Evolutionary conservation across 192 early-diverging fungal genomes (phyloP), one percentile per base, ranked within the genome.

Genomic region (Obelidium mucronatum): DNA sequence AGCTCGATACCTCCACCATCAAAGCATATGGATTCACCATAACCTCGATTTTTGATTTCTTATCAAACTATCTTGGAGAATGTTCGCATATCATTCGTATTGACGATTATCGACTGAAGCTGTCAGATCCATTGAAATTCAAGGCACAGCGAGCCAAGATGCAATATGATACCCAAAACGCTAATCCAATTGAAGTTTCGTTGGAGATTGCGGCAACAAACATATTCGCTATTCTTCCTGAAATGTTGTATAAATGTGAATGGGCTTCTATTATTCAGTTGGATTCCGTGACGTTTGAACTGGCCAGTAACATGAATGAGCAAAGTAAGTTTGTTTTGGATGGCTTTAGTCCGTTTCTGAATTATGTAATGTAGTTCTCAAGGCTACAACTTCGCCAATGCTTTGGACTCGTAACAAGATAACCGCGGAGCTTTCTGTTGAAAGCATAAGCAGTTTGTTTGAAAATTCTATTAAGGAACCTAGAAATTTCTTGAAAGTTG

Each of bases 1-100:
- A 91, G 90, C 81, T 83, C 2, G 80, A 86, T 40, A 80, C 86
- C 17, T 87, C 86, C 0, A 83, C 78, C 37, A 65, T 90, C n/a
- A 92, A 89, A 59, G 36, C 91, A 2, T 92, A 89, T 77, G 93
- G 92, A 6, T 88, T 88, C 54, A 72, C 92, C 26, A 83, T 93
- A 13, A 84, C 89, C 22, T 89, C 91, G 54, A 72, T 93, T 6
- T 78, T 94, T 19, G 88, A 89, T 30, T 61, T 94, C 15, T 88
- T 87, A 55, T 88, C 90, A 40, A 94, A 94, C 54, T 94, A 94
- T 74, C 80, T 90, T 11, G 92, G 92, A 26, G 77, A 83, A 3
- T 86, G 81, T 64, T 61, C 84, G 6, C 83, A 90, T 61, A 90
- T 91, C 79, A 78, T 86, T 1, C 90, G 85, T 0, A 74, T 90